These are phyloP conservation scores for Arthrinium phaeospermum DNA, from an alignment of 2,329 filamentous ascomycete genomes.

Conservation along the genomic window DNA sequence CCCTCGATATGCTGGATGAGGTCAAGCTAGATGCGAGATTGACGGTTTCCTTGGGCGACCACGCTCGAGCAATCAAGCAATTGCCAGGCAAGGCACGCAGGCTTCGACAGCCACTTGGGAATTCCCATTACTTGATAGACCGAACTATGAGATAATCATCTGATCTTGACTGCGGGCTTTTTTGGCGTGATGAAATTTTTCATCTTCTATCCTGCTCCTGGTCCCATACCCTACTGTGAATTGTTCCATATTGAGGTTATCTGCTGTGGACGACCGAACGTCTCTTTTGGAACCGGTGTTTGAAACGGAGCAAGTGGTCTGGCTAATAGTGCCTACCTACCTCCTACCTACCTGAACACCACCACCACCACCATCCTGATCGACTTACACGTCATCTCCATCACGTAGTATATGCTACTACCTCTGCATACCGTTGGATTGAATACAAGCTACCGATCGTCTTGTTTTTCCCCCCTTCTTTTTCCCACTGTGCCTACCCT, in stretches of 20 bases:
- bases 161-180: background rate
- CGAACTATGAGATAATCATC: conserved; percentile 8
- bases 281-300: background rate
- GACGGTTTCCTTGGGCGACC: background rate
- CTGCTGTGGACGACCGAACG: background rate
- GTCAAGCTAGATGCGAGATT: background rate
- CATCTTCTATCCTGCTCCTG: background rate
- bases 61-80: background rate
- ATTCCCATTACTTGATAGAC: conserved; percentile 6
- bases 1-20: conserved; percentile 11
- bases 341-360: background rate
- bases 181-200: background rate
- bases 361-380: background rate
- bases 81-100: background rate
- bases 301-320: conserved; percentile 9
- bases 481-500: background rate
- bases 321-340: background rate
- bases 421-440: background rate
- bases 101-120: conserved; percentile 13
- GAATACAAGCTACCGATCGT: background rate
- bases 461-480: background rate
- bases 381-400: conserved; percentile 11
- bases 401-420: background rate
- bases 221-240: background rate
- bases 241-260: background rate